Evolutionary conservation across 495 filamentous ascomycete genomes (phyloP).

Genomic region (Umbilicaria muhlenbergii): DNA sequence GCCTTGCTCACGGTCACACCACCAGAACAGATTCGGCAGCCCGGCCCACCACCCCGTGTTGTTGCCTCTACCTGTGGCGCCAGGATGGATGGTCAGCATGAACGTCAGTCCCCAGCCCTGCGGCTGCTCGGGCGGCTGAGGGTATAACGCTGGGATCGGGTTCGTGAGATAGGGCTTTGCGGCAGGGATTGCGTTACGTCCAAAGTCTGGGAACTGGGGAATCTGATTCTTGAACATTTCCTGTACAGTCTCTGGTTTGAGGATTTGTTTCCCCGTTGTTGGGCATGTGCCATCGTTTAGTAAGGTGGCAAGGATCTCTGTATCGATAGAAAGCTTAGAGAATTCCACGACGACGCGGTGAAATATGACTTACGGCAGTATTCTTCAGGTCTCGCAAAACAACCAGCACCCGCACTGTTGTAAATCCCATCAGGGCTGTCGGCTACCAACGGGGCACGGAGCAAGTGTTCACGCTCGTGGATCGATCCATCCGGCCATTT

Average conservation of each 20-base stretch:
- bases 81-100: slow-evolving; percentile 26
- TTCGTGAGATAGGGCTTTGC: slow-evolving; percentile 38
- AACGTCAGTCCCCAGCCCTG: slow-evolving; percentile 48
- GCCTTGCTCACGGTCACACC: slow-evolving; percentile 40
- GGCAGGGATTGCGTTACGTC: slow-evolving; percentile 23
- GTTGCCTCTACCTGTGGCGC: slow-evolving; percentile 30
- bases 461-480: slow-evolving; percentile 29
- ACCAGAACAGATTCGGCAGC: slow-evolving; percentile 45
- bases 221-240: slow-evolving; percentile 49
- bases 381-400: slow-evolving; percentile 36
- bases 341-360: neutral
- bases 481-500: slow-evolving; percentile 24
- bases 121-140: slow-evolving; percentile 28
- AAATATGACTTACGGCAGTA: slow-evolving; percentile 31
- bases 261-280: slow-evolving; percentile 27
- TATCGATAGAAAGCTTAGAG: slow-evolving; percentile 1
- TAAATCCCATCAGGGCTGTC: slow-evolving; percentile 23
- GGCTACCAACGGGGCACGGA: slow-evolving; percentile 25
- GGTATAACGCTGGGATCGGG: slow-evolving; percentile 30
- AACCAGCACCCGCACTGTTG: slow-evolving; percentile 40
- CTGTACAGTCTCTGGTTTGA: slow-evolving; percentile 33
- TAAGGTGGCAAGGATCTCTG: slow-evolving; percentile 28
- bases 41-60: slow-evolving; percentile 42
- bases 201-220: slow-evolving; percentile 33
- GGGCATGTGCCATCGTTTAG: slow-evolving; percentile 36